A percentile compares a stretch with the other conserved stretches of the same genome.
Conservation (phyloP, 495 filamentous ascomycete species). For the Acidiella bohemica region DNA sequence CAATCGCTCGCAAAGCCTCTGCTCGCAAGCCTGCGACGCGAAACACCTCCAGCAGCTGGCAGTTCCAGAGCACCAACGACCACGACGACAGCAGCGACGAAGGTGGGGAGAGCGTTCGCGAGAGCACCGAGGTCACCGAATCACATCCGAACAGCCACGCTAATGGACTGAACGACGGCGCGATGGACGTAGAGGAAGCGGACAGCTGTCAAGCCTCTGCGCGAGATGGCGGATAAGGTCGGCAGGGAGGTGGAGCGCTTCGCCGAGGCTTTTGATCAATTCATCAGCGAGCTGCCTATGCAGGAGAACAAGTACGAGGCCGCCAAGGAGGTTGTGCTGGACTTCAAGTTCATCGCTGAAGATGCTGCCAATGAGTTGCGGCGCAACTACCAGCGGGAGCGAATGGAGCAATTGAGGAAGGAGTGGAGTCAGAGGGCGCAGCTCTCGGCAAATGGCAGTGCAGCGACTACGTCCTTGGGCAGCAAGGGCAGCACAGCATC, state of each 20-base stretch:
- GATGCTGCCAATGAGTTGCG: slow-evolving; percentile 26
- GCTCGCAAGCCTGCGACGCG: neutral
- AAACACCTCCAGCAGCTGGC: slow-evolving; percentile 1
- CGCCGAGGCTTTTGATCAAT: slow-evolving; percentile 18
- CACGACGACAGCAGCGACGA: neutral
- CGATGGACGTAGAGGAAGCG: slow-evolving; percentile 4
- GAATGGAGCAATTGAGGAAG: slow-evolving; percentile 23
- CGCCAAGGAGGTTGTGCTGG: slow-evolving; percentile 8
- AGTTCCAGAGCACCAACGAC: slow-evolving; percentile 5
- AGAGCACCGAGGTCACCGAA: too few relatives aligned
- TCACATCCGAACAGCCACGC: too few relatives aligned
- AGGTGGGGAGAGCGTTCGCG: neutral
- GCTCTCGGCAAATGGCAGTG: neutral
- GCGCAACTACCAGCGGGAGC: slow-evolving; percentile 24
- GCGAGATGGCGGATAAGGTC: slow-evolving; percentile 21
- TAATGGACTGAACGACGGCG: too few relatives aligned
- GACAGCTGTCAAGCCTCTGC: slow-evolving; percentile 13
- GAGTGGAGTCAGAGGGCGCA: slow-evolving; percentile 11
- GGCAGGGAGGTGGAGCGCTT: slow-evolving; percentile 22
- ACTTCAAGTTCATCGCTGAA: slow-evolving; percentile 20
- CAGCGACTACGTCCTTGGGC: too few relatives aligned
- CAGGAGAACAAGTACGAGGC: slow-evolving; percentile 3
- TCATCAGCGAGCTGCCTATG: slow-evolving; percentile 4
- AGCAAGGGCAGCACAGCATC: too few relatives aligned
- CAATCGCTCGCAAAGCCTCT: neutral